Conservation (phyloP, 2,329 filamentous ascomycete species). For the Anisogramma anomala region DNA sequence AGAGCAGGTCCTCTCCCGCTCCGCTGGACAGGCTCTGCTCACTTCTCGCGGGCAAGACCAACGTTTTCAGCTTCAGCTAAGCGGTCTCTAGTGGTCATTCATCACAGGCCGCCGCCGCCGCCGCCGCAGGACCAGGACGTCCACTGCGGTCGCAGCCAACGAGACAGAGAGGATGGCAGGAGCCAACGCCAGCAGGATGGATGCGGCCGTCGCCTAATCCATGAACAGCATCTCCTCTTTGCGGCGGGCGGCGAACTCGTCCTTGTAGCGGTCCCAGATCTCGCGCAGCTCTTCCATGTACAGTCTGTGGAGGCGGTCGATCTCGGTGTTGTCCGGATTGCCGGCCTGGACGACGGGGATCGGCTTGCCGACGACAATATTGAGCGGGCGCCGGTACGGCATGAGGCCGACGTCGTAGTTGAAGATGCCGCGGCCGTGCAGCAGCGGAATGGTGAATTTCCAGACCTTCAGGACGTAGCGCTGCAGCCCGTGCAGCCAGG, state of each 20-base stretch:
- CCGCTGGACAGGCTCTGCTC: too few relatives aligned
- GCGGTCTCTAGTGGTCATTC: too few relatives aligned
- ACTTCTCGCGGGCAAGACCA: too few relatives aligned
- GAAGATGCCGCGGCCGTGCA: conserved; percentile 85
- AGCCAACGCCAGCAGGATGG: too few relatives aligned
- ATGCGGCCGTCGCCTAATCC: conserved; percentile 32
- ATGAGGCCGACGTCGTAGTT: conserved; percentile 96
- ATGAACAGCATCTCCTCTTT: conserved; percentile 57
- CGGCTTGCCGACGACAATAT: conserved; percentile 78
- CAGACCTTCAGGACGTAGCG: conserved; percentile 72
- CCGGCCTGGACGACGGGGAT: conserved; percentile 54
- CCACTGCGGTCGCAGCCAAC: too few relatives aligned
- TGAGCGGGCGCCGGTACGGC: conserved; percentile 80
- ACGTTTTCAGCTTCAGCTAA: too few relatives aligned
- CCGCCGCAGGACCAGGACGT: too few relatives aligned
- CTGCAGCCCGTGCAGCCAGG: conserved; percentile 68
- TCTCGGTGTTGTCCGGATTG: conserved; percentile 60
- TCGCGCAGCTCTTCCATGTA: conserved; percentile 67
- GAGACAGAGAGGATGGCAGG: too few relatives aligned
- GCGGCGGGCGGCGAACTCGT: conserved; percentile 54
- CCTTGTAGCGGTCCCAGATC: conserved; percentile 69
- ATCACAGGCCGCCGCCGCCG: too few relatives aligned
- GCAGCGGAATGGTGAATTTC: conserved; percentile 85
- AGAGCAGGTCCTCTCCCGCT: too few relatives aligned
- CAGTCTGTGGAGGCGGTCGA: conserved; percentile 66